Evolutionary conservation across 2,329 filamentous ascomycete genomes (phyloP).

Genomic region (Hymenotorrendiella dingleyae): DNA sequence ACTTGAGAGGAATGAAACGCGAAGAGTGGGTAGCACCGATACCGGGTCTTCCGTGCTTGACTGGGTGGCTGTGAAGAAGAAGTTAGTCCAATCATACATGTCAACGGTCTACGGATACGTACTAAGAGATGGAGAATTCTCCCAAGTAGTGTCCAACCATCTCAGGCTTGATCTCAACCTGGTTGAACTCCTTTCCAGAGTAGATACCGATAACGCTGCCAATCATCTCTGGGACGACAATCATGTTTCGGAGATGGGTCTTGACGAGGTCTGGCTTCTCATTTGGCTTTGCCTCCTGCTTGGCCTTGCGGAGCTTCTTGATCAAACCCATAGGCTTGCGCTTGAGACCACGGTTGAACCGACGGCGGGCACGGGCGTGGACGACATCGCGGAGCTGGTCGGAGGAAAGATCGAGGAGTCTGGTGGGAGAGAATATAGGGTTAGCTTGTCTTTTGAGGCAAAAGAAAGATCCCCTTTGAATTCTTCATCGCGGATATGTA

Average conservation of each 20-base stretch:
- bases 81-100: too few relatives aligned
- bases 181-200: slow-evolving; percentile 99
- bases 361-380: slow-evolving; percentile 94
- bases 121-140: slow-evolving; percentile 99
- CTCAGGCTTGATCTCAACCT: slow-evolving; percentile 99
- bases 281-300: slow-evolving; percentile 98
- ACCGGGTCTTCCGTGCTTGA: slow-evolving; percentile 99
- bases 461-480: slow-evolving; percentile 28
- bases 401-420: slow-evolving; percentile 96
- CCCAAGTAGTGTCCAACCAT: slow-evolving; percentile 99
- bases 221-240: slow-evolving; percentile 99
- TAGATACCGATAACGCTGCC: slow-evolving; percentile 98
- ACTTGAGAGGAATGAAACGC: slow-evolving; percentile 99
- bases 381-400: slow-evolving; percentile 99
- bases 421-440: slow-evolving; percentile 39
- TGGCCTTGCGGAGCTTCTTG: slow-evolving; percentile 99
- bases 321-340: slow-evolving; percentile 99
- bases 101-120: too few relatives aligned
- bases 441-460: slow-evolving; percentile 25
- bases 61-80: slow-evolving; percentile 99
- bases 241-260: slow-evolving; percentile 99
- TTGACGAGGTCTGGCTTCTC: slow-evolving; percentile 99
- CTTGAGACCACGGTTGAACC: slow-evolving; percentile 99
- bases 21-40: slow-evolving; percentile 99
- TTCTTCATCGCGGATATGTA: slow-evolving; percentile 23